A percentile compares a stretch with the other conserved stretches of the same genome.
Conservation (phyloP, 2,329 filamentous ascomycete genomes). For the Cryphonectria japonica region DNA sequence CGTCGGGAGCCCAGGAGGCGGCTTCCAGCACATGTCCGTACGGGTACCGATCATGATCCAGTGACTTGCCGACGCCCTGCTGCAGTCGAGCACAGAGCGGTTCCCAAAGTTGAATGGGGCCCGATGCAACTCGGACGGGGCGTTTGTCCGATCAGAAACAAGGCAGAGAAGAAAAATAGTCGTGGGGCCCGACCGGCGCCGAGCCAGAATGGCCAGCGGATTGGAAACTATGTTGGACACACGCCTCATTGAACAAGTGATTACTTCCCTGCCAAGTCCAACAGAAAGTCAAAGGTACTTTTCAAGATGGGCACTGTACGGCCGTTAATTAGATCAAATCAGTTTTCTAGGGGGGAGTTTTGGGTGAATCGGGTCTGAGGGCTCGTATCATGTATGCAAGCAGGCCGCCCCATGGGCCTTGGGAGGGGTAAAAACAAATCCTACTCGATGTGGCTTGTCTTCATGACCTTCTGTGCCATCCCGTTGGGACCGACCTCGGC, state of each 20-base stretch:
- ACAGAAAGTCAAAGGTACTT: not conserved
- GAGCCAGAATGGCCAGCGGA: not conserved
- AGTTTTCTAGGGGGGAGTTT: constrained; percentile 6
- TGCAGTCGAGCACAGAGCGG: not conserved
- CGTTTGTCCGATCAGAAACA: constrained; percentile 1
- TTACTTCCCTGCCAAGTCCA: not conserved
- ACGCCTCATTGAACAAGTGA: not conserved
- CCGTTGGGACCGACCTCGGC: constrained; percentile 12
- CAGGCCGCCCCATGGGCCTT: not conserved
- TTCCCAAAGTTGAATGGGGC: not conserved
- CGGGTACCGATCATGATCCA: constrained; percentile 13
- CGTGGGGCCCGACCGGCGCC: not conserved
- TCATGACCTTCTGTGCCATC: not conserved
- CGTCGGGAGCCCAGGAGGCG: not conserved
- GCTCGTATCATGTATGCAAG: not conserved
- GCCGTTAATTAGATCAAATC: constrained; percentile 15
- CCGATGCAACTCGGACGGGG: not conserved
- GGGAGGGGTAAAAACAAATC: not conserved
- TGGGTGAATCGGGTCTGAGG: constrained; percentile 13
- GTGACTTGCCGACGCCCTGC: constrained; percentile 11
- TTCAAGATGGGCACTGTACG: constrained; percentile 17
- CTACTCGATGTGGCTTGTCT: not conserved
- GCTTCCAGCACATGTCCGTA: constrained; percentile 16
- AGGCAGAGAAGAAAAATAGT: not conserved
- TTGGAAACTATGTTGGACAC: not conserved